phyloP scores from a whole-genome alignment of 345 rosid species.

The Eucalyptus grandis region DNA sequence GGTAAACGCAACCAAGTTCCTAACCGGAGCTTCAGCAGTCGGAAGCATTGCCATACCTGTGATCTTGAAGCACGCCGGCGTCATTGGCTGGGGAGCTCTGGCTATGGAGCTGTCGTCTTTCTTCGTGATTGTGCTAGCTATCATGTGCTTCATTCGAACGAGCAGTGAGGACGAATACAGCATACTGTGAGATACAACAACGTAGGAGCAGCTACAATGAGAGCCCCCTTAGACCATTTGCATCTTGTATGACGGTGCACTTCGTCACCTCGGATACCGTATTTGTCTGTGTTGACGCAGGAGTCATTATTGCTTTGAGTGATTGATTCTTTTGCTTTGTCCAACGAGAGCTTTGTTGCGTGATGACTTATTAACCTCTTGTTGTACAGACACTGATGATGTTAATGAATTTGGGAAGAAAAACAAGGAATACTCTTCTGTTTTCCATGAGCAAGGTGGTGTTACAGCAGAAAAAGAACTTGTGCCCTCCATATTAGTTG shows the following conservation, averaged over 20 bases:
- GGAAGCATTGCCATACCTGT: conserved; percentile 95
- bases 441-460: background rate
- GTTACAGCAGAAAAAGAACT: background rate
- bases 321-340: background rate
- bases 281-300: background rate
- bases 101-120: conserved; percentile 78
- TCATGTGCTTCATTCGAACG: conserved; percentile 52
- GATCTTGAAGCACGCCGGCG: conserved; percentile 82
- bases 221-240: background rate
- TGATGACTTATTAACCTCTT: background rate
- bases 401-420: background rate
- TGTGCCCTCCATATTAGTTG: background rate
- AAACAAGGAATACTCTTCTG: background rate
- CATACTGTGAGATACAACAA: conserved; percentile 10
- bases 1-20: conserved; percentile 83
- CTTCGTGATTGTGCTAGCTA: conserved; percentile 57
- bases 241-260: background rate
- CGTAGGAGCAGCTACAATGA: background rate
- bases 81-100: conserved; percentile 90
- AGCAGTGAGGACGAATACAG: conserved; percentile 40
- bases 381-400: background rate
- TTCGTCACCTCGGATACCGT: background rate
- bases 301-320: background rate
- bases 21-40: conserved; percentile 82
- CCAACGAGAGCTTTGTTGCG: background rate